phyloP scores from a whole-genome alignment of 208 protist species.

The Trichomonas tenax region DNA sequence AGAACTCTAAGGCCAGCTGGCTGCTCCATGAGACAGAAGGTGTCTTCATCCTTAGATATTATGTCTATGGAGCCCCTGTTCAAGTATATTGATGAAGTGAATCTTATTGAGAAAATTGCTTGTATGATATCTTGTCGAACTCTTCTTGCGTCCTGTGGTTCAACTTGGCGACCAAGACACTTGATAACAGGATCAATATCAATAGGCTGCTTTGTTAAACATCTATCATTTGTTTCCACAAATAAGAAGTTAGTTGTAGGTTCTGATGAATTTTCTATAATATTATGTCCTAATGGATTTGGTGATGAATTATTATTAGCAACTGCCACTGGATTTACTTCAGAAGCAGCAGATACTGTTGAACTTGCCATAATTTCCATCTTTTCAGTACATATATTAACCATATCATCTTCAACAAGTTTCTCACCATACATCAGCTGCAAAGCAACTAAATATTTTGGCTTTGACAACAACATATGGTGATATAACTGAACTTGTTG shows the following conservation, averaged over 20 bases:
- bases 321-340: background rate
- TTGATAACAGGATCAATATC: background rate
- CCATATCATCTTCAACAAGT: background rate
- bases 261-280: too few species aligned
- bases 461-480: background rate
- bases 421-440: background rate
- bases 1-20: background rate
- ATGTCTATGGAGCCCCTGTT: background rate
- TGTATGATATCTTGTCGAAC: background rate
- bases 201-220: background rate
- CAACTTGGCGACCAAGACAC: background rate
- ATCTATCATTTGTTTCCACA: background rate
- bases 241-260: background rate
- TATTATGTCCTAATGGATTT: too few species aligned
- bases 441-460: background rate
- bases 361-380: background rate
- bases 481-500: background rate
- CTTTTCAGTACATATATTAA: background rate
- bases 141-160: background rate
- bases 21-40: background rate
- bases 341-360: background rate
- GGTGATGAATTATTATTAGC: background rate
- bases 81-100: background rate
- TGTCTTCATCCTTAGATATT: background rate
- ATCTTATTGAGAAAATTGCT: background rate